Base-by-base conservation (phyloP, 2,329 filamentous ascomycete species). In the Talaromyces sp. region DNA sequence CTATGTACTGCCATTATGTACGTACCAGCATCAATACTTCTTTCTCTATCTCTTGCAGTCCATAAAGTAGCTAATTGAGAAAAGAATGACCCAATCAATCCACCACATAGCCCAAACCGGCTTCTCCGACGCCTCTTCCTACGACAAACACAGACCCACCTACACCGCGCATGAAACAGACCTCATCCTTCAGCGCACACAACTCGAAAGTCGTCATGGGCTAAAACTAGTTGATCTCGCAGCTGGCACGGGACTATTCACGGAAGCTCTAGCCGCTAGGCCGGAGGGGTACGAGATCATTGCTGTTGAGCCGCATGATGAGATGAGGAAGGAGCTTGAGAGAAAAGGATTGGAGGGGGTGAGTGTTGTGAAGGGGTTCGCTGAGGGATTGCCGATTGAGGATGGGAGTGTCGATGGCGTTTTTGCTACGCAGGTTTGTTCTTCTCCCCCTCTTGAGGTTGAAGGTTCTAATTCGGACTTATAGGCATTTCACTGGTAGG, bases 231-330 rank as follows among this genome's bases (percentile, higher is more conserved):
- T 90, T 27, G 89, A 91, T 72, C 79, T 91, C 19, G 89, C 84
- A 1, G 87, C 88, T 3, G 88, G 89, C 0, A 90, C 88, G 0
- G 89, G 89, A 31, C 90, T 90, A 71, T 88, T 91, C 71, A 91
- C 89, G 0, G 86, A 88, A 73, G 70, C 83, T 19, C 80, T 92
- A 2, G 84, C 86, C 7, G 78, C 75, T 14, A 79, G 88, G 35
- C 78, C 82, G 0, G 90, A 91, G 75, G 72, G 77, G 7, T 91
- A 84, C 75, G 72, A 85, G 48, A 79, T 92, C 67, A 71, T 87
- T 54, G 84, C 88, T 56, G 79, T 91, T 58, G 84, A 91, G 75
- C 89, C 89, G 27, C 85, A 90, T 71, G 78, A 78, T 64, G 82
- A 81, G n/a, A 92, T 92, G 89, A 81, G 89, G 45, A 79, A 79